Base-by-base conservation (phyloP, 139 green algal genomes). In the Chlamydomonas sphaeroides region DNA sequence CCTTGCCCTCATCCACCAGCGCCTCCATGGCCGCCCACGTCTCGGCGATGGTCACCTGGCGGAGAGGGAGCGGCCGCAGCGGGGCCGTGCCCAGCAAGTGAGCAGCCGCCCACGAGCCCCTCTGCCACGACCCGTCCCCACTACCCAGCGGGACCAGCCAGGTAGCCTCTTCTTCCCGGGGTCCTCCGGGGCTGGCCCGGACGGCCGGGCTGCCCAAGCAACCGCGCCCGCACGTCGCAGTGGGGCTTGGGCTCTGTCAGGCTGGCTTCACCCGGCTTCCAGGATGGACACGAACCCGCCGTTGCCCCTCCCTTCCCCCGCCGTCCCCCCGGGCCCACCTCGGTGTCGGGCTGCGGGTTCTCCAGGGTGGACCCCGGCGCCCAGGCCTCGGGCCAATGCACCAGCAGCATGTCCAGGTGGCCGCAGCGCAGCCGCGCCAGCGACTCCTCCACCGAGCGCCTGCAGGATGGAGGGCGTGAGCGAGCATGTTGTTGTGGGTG, bases 351-450 rank as follows among this genome's bases (percentile, higher is more conserved):
- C 17, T 23, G 63, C 26, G 74, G 74, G 4, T 48, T 25, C 30
- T 41, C 57, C 5, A 48, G n/a, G 25, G 39, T 35, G 11, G 72
- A 89, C 42, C 88, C 93, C 21, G 90, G 85, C 72, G 85, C 25
- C 89, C 88, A 95, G 0, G 94, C 92, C 30, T 94, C 88, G 32
- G 93, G 93, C 94, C 93, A 98, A 84, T 98, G 95, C 36, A 98
- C 79, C 67, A 97, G 92, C 49, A 89, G 67, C 48, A 96, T 83
- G 8, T 92, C 93, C 69, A 98, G 87, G 45, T 97, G 91, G 39
- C 59, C 59, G 59, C 59, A 70, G 28, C 74, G 25, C 59, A 80
- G 74, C 17, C 30, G 28, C 23, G 78, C 68, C 17, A 98, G 66
- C 0, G 85, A 89, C 72, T 92, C 63, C 57, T 93, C 61, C 49